Conservation (phyloP, 2,329 filamentous ascomycete species). For the Aspergillus eucalypticola region DNA sequence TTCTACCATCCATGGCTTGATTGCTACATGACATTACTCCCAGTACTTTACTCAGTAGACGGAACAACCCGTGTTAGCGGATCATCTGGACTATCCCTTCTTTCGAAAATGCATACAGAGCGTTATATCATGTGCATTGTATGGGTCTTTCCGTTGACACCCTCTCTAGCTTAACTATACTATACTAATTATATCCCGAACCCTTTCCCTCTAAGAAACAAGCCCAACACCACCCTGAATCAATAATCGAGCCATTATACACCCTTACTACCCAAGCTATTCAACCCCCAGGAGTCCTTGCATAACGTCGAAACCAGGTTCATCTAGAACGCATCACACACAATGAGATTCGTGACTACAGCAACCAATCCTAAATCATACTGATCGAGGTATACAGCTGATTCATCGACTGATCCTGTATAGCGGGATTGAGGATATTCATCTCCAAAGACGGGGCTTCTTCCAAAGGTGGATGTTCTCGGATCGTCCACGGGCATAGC, state of each 20-base stretch:
- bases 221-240: background rate
- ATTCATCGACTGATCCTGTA: slow-evolving; percentile 34
- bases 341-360: slow-evolving; percentile 2
- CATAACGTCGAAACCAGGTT: background rate
- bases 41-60: too few species aligned
- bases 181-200: background rate
- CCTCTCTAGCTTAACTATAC: too few species aligned
- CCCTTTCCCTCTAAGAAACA: background rate
- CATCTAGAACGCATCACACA: slow-evolving; percentile 3
- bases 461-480: slow-evolving; percentile 37
- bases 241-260: background rate
- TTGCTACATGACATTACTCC: background rate
- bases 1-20: background rate
- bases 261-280: background rate
- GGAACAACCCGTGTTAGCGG: too few species aligned
- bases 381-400: slow-evolving; percentile 40
- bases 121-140: background rate
- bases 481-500: slow-evolving; percentile 42
- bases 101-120: background rate
- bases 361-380: slow-evolving; percentile 27
- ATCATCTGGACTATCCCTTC: too few species aligned
- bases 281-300: background rate
- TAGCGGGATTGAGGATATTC: slow-evolving; percentile 35
- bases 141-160: background rate
- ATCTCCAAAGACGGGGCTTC: slow-evolving; percentile 36